These are phyloP conservation scores for Centaurea solstitialis DNA, from an alignment of 129 eudicot species.

Conservation along the genomic window DNA sequence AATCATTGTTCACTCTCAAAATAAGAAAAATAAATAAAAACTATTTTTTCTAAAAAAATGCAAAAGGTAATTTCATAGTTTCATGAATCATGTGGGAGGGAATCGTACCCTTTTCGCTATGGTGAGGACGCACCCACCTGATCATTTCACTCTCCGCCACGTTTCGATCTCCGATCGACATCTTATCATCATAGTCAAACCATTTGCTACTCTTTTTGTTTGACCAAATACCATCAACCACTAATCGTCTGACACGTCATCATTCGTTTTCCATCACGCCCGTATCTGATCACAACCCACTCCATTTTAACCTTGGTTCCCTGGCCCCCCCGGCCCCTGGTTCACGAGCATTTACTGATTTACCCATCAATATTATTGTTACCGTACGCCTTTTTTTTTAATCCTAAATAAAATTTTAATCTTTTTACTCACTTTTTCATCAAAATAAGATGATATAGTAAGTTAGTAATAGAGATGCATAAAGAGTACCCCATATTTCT, in stretches of 20 bases:
- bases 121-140: conserved; percentile 10
- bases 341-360: conserved; percentile 17
- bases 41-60: neutral
- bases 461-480: too few species aligned
- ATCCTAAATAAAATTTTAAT: neutral
- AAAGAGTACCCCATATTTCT: too few species aligned
- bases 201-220: neutral
- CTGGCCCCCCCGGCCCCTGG: neutral
- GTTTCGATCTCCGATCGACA: conserved; percentile 19
- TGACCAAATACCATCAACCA: conserved; percentile 7
- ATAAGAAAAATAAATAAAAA: too few species aligned
- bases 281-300: conserved; percentile 17
- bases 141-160: neutral
- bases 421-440: neutral
- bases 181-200: conserved; percentile 12
- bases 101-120: conserved; percentile 20
- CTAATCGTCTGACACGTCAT: conserved; percentile 10
- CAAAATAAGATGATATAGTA: too few species aligned
- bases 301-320: conserved; percentile 2
- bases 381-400: neutral
- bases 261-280: neutral
- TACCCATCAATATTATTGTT: conserved; percentile 21
- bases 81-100: conserved; percentile 3
- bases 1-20: too few species aligned
- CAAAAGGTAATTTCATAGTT: neutral